Evolutionary conservation across 2,329 filamentous ascomycete species (phyloP), one percentile per base, ranked within the genome.

Genomic region (Ampelomyces quisqualis): DNA sequence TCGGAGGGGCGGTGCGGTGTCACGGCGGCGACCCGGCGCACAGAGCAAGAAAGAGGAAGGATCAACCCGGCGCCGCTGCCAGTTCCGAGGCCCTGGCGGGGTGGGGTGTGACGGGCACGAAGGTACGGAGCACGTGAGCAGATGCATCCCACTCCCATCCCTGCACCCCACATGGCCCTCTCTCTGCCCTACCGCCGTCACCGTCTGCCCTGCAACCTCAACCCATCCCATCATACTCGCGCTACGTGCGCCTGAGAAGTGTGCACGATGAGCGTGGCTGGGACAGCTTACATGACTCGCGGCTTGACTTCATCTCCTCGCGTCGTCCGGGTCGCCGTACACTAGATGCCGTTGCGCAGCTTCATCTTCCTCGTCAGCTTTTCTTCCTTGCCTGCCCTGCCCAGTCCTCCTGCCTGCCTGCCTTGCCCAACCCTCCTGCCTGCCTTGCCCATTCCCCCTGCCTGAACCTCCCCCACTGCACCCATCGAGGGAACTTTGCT

Each of bases 271-370:
- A n/a, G n/a, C n/a, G n/a, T n/a, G n/a, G n/a, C n/a, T n/a, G n/a
- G n/a, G n/a, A n/a, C n/a, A n/a, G n/a, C n/a, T n/a, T n/a, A n/a
- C n/a, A n/a, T 65, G 62, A 64, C 62, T 65, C 60, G 60, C 55
- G 57, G 51, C 61, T 55, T 57, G 56, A 44, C 55, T 57, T 55
- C 58, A 64, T 62, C 58, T 64, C 60, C 56, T 62, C 53, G 52
- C 22, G 17, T 26, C 29, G 29, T 36, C 17, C 34, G 34, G 21
- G 24, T 21, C 32, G 14, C 20, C 15, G 32, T 34, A 34, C 32
- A 34, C 26, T 34, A 34, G 32, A 17, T 11, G n/a, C 26, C 15
- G 26, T 4, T 14, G 26, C 46, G 46, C 23, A 20, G 24, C 34
- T 26, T 40, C 37, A 36, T 28, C n/a, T 11, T 28, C n/a, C 26